Conservation (phyloP, 2,329 filamentous ascomycete genomes). For the Apiospora arundinis region DNA sequence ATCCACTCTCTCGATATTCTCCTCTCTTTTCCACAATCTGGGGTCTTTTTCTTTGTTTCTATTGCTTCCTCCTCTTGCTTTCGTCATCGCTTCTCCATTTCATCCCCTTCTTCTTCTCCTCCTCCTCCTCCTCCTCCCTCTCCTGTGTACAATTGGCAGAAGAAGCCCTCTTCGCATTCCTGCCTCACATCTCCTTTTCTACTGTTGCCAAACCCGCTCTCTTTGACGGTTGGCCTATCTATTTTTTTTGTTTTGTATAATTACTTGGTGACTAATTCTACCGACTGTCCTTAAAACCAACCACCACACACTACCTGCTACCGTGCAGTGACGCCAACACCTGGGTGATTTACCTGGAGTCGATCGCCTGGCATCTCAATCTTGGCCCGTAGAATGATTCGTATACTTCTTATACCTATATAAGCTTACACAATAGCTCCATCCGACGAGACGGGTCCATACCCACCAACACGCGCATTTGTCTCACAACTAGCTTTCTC, state of each 20-base stretch:
- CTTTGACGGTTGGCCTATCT: background rate
- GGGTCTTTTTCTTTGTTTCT: background rate
- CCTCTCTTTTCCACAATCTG: background rate
- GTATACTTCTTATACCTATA: background rate
- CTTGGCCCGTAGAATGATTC: background rate
- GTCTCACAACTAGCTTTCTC: background rate
- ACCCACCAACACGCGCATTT: constrained; percentile 14
- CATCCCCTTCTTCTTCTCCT: background rate
- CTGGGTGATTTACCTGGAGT: constrained; percentile 10
- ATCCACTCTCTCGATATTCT: constrained; percentile 13
- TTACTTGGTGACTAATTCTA: background rate
- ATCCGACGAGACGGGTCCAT: background rate
- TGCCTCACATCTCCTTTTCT: background rate
- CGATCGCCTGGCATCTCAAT: background rate
- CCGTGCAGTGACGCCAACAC: background rate
- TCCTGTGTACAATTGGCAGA: background rate
- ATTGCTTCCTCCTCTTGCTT: background rate
- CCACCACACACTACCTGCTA: background rate
- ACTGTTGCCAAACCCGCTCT: background rate
- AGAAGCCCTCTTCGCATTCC: background rate
- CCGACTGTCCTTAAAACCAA: constrained; percentile 5
- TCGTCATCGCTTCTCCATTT: background rate
- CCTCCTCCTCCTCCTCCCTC: background rate
- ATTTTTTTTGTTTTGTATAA: background rate
- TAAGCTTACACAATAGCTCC: constrained; percentile 9